Base-by-base conservation (phyloP, 2,329 filamentous ascomycete species). In the Metarhizium robertsii region DNA sequence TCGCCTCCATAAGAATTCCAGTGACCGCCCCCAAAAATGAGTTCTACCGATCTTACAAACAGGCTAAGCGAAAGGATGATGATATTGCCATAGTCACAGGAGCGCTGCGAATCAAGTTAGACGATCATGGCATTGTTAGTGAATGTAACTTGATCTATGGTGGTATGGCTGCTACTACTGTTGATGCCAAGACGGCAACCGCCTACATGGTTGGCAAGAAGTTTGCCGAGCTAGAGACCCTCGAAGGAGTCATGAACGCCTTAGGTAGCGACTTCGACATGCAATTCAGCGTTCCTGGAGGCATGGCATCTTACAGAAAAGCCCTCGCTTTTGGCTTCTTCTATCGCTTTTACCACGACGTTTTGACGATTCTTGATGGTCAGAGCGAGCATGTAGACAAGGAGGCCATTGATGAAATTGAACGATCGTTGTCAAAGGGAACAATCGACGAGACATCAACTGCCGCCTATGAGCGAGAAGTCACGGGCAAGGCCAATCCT, bases 81-180 rank as follows among this genome's bases (percentile, higher is more conserved):
- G 94, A 99, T 67, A 97, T 99, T 67, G 94, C 94, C 2, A 97
- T 99, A 63, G 94, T 97, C 29, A 97, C 95, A 51, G 85, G 88
- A 32, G 91, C 92, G 1, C 71, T 97, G 56, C 83, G 90, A 40
- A 78, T 97, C 5, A 82, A 80, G 5, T 72, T 97, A 2, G 80
- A 85, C 43, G 79, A 87, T 2, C 77, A 79, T 1, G 82, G 92
- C 46, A 68, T 83, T 2, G 89, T 97, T 6, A 79, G 85, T 58
- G 85, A 86, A 60, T 85, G 83, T 57, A 90, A 87, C 63, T 77
- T 99, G 25, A 88, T 95, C 3, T 97, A 96, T 62, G 94, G 94
- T 53, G 94, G 94, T 48, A 94, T 99, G 91, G 94, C 92, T 4
- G 86, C 94, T 0, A 90, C 85, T 61, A 99, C 94, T 0, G 84